Conservation (phyloP, 129 eudicot species). For the Chrysanthemum seticuspe region DNA sequence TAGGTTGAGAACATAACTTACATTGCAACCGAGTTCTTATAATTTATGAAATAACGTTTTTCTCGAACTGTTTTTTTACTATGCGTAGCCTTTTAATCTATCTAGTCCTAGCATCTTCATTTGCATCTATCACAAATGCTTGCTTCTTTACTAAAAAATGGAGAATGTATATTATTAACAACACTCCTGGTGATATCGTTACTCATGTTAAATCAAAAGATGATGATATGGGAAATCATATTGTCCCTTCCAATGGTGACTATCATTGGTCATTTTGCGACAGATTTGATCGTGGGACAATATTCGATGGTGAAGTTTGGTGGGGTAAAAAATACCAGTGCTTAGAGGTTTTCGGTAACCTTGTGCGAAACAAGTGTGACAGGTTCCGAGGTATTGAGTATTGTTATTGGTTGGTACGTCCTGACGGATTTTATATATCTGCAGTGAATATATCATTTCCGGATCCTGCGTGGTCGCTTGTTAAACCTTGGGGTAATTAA, state of each 20-base stretch:
- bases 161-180: constrained; percentile 10
- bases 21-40: background rate
- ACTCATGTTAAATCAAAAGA: constrained; percentile 23
- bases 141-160: constrained; percentile 29
- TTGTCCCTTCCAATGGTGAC: constrained; percentile 10
- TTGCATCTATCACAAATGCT: constrained; percentile 17
- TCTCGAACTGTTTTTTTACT: background rate
- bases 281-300: constrained; percentile 8
- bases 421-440: constrained; percentile 21
- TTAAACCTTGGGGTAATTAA: constrained; percentile 18
- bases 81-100: constrained; percentile 8
- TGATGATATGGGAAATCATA: constrained; percentile 24
- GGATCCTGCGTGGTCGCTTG: constrained; percentile 15
- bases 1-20: background rate
- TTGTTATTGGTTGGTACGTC: constrained; percentile 29
- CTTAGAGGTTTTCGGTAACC: constrained; percentile 19
- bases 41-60: constrained; percentile 1
- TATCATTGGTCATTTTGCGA: constrained; percentile 20
- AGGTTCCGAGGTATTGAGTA: constrained; percentile 9
- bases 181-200: constrained; percentile 12
- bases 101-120: constrained; percentile 3
- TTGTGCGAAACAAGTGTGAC: constrained; percentile 17
- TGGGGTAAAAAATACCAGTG: constrained; percentile 11
- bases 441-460: constrained; percentile 12
- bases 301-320: constrained; percentile 17